phyloP scores from a whole-genome alignment of 2,329 filamentous ascomycete species.

The Paraphaeosphaeria minitans region DNA sequence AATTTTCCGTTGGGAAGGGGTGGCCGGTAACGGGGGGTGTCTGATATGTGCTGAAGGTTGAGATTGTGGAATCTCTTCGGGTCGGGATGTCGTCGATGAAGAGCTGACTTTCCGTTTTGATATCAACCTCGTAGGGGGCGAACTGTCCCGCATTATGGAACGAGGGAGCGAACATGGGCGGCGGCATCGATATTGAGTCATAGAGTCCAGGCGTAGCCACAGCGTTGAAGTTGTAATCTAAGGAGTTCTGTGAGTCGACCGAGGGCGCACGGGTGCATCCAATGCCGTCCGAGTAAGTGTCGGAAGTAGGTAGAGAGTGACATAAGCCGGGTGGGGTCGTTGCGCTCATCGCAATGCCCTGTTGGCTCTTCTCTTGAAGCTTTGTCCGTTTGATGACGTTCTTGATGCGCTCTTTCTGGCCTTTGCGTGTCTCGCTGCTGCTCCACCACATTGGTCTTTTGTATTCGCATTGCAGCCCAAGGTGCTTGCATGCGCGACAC shows the following conservation, averaged over 20 bases:
- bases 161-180: slow-evolving; percentile 50
- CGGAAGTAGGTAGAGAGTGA: slow-evolving; percentile 80
- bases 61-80: slow-evolving; percentile 82
- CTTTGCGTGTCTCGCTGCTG: slow-evolving; percentile 82
- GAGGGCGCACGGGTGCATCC: slow-evolving; percentile 74
- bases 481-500: slow-evolving; percentile 68
- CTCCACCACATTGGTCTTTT: slow-evolving; percentile 97
- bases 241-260: slow-evolving; percentile 77
- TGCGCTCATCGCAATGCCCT: slow-evolving; percentile 53
- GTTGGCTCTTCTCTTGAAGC: slow-evolving; percentile 80
- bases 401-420: slow-evolving; percentile 96
- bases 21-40: slow-evolving; percentile 74
- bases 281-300: slow-evolving; percentile 76
- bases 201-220: slow-evolving; percentile 59
- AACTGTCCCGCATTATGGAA: slow-evolving; percentile 63
- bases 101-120: slow-evolving; percentile 94
- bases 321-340: slow-evolving; percentile 79
- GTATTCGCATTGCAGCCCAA: slow-evolving; percentile 91
- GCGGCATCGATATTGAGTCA: slow-evolving; percentile 65
- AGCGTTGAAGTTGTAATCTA: slow-evolving; percentile 70
- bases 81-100: slow-evolving; percentile 90
- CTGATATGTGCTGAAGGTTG: slow-evolving; percentile 91
- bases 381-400: slow-evolving; percentile 97
- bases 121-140: slow-evolving; percentile 88
- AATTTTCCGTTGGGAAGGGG: slow-evolving; percentile 70